Base-by-base conservation (phyloP, 2,329 filamentous ascomycete genomes). In the Hypoxylon sp. region DNA sequence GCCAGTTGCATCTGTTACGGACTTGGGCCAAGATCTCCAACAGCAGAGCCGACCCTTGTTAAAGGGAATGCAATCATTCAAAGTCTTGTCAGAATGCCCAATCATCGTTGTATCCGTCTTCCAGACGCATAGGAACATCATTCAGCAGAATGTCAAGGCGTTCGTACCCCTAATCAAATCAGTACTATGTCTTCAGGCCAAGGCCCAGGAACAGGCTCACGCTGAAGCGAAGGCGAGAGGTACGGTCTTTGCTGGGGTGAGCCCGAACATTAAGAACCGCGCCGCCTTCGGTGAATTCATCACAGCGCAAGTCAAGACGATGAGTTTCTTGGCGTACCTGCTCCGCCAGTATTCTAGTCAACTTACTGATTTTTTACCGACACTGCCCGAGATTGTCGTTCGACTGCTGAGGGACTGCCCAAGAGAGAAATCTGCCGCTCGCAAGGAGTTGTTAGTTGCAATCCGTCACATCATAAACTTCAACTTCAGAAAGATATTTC, bases 391-490 rank as follows among this genome's bases (percentile, higher is more conserved):
- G 34, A 95, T 98, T 38, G 93, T 98, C 2, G 93, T 99, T 5
- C 89, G 96, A 5, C 82, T 99, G 49, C 84, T 99, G 49, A 93
- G 97, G 76, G 96, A 99, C 76, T 98, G 96, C 65, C 96, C 96
- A 0, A 86, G 95, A 53, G 96, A 98, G 80, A 97, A 97, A 77
- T 98, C 95, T 0, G 91, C 92, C 2, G 93, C 95, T 0, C 88
- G 97, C 17, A 99, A 99, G 78, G 96, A 99, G 79, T 85, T 99
- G 19, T 83, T 99, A 46, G 96, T 99, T 57, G 97, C 96, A 0
- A 98, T 99, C 64, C 89, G 97, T 21, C 97, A 99, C 77, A 98
- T 99, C 74, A 98, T 99, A 80, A 99, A 98, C 81, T 98, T 98
- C 82, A 98, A 98, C 77, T 98, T 98, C 74, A 86, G 96, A 62